Conservation (phyloP, 345 rosid genomes). For the Jatropha curcas region DNA sequence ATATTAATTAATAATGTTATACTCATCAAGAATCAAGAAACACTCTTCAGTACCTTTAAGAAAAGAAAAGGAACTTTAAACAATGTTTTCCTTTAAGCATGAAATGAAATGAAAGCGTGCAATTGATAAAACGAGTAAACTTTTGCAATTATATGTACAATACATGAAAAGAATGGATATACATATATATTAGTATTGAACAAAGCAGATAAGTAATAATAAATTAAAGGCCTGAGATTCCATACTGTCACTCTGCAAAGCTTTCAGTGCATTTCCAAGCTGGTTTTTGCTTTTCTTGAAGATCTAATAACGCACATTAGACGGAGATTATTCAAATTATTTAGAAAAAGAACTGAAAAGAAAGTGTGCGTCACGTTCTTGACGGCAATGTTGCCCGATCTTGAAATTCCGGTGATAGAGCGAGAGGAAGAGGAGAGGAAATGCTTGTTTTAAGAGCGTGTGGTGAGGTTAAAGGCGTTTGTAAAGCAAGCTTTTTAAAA, state of each 20-base stretch:
- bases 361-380: conserved; percentile 10
- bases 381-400: not conserved
- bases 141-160: not conserved
- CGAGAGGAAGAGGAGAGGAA: not conserved
- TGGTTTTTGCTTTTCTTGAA: conserved; percentile 14
- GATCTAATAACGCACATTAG: conserved; percentile 17
- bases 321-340: conserved; percentile 12
- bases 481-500: conserved; percentile 9
- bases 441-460: not conserved
- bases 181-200: not conserved
- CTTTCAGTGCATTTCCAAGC: conserved; percentile 34
- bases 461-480: not conserved
- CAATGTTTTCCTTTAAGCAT: conserved; percentile 17
- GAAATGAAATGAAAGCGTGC: conserved; percentile 32
- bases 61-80: conserved; percentile 23
- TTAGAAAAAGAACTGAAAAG: not conserved
- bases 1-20: not conserved
- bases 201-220: not conserved
- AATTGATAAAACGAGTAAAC: conserved; percentile 14
- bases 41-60: conserved; percentile 17
- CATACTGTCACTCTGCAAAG: conserved; percentile 27
- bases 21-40: too few relatives aligned
- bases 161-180: conserved; percentile 15
- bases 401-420: not conserved
- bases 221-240: conserved; percentile 24